Base-by-base conservation (phyloP, 495 filamentous ascomycete species). In the Neurospora cerealis region DNA sequence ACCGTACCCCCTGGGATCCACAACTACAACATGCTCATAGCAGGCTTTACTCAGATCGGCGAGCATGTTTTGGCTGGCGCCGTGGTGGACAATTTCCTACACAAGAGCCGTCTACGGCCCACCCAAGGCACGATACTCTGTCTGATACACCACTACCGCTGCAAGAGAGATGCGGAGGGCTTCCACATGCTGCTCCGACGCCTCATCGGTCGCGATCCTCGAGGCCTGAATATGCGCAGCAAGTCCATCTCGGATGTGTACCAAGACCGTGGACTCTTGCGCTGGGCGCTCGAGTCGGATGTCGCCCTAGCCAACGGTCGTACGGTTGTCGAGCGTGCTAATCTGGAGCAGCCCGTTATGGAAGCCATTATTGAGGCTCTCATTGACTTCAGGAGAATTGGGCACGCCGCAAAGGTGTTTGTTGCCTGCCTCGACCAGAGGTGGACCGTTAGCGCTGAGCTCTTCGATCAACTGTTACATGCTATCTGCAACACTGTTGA, bases 21-120 rank as follows among this genome's bases (percentile, higher is more conserved):
- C 40, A 93, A 89, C 13, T 93, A 90, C 82, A 93, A 93, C 76
- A 82, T 85, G 39, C 83, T 95, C 34, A 86, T 95, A 21, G 76
- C 83, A 17, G 83, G 85, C 37, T 88, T 95, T 62, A 86, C 85
- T 44, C 80, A 82, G 38, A 79, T 89, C 17, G 79, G 84, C 69
- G 83, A 85, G 42, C 79, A 85, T 74, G 78, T 83, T 32, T 80
- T 93, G 10, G 85, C 88, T 8, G 79, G 88, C 40, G 75, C 79
- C 28, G 85, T 92, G n/a, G 81, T 89, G n/a, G 74, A 83, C 21
- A 86, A 86, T 1, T 86, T 83, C 40, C 75, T 91, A n/a, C 62
- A 78, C n/a, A 73, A 79, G 24, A 86, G 81, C 41, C 79, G 83
- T 17, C 79, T 89, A 17, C 83, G 82, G 39, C 86, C 87, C 7